These are phyloP conservation scores for Casaregolazyma suthepensis DNA, from an alignment of 1,139 yeast species.

Conservation along the genomic window DNA sequence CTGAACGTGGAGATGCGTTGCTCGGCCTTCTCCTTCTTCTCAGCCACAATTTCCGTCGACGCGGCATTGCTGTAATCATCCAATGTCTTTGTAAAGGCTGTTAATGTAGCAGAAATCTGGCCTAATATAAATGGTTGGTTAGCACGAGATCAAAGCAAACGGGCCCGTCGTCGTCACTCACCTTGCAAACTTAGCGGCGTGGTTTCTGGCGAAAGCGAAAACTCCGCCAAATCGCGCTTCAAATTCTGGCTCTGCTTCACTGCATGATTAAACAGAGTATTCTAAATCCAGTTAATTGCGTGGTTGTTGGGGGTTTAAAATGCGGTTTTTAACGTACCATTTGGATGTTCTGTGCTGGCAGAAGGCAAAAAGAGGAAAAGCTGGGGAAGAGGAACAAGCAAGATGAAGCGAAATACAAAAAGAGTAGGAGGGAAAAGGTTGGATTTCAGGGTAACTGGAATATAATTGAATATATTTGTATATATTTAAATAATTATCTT, in stretches of 20 bases:
- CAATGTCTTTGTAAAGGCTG: conserved; percentile 68
- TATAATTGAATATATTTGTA: too few relatives aligned
- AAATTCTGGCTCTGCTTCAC: conserved; percentile 74
- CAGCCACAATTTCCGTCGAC: conserved; percentile 52
- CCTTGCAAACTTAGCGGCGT: conserved; percentile 74
- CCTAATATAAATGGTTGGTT: conserved; percentile 32
- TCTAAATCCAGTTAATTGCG: conserved; percentile 36
- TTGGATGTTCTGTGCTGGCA: not conserved
- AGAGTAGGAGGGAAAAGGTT: not conserved
- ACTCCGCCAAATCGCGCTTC: conserved; percentile 58
- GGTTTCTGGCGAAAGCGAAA: conserved; percentile 60
- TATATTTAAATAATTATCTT: too few relatives aligned
- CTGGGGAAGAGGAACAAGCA: not conserved
- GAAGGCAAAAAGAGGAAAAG: not conserved
- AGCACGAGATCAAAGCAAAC: not conserved
- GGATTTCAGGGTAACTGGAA: not conserved
- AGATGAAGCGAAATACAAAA: too few relatives aligned
- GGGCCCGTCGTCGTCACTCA: conserved; percentile 9
- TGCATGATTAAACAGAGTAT: conserved; percentile 84
- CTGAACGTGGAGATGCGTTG: conserved; percentile 56
- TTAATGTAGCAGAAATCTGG: conserved; percentile 77
- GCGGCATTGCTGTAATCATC: conserved; percentile 68
- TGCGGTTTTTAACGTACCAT: not conserved
- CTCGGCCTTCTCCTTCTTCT: conserved; percentile 56
- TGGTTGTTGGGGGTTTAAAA: not conserved